A percentile compares a stretch with the other conserved stretches of the same genome.
phyloP scores from a whole-genome alignment of 768 basidiomycete genomes.

The Lactifluus hygrophoroides region DNA sequence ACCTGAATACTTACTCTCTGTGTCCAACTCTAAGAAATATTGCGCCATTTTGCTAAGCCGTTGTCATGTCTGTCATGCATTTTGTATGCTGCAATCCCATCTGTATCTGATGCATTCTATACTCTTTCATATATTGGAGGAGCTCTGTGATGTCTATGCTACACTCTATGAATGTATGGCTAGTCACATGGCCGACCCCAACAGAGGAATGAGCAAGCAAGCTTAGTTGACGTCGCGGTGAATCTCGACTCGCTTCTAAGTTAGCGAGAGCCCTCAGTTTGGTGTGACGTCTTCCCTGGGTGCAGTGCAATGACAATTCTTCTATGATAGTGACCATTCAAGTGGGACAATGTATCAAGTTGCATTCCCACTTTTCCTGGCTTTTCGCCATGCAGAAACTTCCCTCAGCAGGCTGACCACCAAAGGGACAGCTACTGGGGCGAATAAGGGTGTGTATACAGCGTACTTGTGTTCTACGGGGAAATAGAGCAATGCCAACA shows the following conservation, averaged over 20 bases:
- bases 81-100: slow-evolving; percentile 19
- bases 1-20: not conserved
- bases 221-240: not conserved
- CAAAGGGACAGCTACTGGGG: slow-evolving; percentile 79
- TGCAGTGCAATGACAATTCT: not conserved
- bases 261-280: not conserved
- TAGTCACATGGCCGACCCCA: not conserved
- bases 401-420: slow-evolving; percentile 69
- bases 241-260: not conserved
- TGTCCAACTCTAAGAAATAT: too few species aligned
- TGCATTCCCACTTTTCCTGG: slow-evolving; percentile 8
- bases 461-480: slow-evolving; percentile 97
- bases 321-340: not conserved
- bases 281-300: not conserved
- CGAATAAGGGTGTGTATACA: slow-evolving; percentile 92
- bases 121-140: slow-evolving; percentile 10
- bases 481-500: slow-evolving; percentile 94
- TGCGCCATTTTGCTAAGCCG: slow-evolving; percentile 13
- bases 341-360: not conserved
- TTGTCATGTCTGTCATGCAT: slow-evolving; percentile 12
- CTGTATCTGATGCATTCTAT: slow-evolving; percentile 21
- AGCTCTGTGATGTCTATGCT: not conserved
- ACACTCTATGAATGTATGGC: not conserved
- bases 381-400: slow-evolving; percentile 49
- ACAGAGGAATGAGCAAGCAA: not conserved